phyloP scores from a whole-genome alignment of 305 asterid species.

The Fraxinus paxiana region DNA sequence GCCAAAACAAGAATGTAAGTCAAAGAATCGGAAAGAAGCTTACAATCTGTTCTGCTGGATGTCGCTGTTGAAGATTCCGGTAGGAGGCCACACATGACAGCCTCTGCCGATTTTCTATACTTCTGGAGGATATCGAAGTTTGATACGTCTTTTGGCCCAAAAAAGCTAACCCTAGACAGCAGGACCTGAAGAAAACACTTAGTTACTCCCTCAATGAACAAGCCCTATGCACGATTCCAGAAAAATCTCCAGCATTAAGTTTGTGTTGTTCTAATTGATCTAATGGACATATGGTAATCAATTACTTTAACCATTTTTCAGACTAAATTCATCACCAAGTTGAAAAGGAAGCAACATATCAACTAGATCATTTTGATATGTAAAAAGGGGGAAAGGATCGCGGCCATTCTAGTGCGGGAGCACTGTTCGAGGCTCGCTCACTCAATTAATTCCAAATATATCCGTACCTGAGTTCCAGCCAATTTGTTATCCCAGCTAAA shows the following conservation, averaged over 20 bases:
- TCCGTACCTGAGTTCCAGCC: slow-evolving; percentile 79
- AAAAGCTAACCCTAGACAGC: slow-evolving; percentile 78
- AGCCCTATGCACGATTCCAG: background rate
- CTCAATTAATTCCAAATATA: background rate
- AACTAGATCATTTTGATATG: background rate
- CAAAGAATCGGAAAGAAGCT: slow-evolving; percentile 17
- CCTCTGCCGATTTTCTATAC: slow-evolving; percentile 78
- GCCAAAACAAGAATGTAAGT: slow-evolving; percentile 10
- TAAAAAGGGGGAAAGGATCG: background rate
- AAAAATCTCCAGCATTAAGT: background rate
- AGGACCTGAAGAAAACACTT: slow-evolving; percentile 57
- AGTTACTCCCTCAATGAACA: background rate
- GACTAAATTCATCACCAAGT: background rate
- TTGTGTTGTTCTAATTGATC: background rate
- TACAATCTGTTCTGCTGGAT: slow-evolving; percentile 71
- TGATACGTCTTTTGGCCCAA: slow-evolving; percentile 53
- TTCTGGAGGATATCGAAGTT: slow-evolving; percentile 50
- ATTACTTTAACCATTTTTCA: background rate
- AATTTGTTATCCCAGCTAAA: slow-evolving; percentile 97
- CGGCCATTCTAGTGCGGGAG: background rate
- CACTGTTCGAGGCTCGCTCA: background rate
- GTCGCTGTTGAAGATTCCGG: slow-evolving; percentile 92
- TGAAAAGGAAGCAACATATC: background rate
- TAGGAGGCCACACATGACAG: slow-evolving; percentile 90
- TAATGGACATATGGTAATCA: background rate